Conservation (phyloP, 306 rosid species). For the Dalbergia cochinchinensis region DNA sequence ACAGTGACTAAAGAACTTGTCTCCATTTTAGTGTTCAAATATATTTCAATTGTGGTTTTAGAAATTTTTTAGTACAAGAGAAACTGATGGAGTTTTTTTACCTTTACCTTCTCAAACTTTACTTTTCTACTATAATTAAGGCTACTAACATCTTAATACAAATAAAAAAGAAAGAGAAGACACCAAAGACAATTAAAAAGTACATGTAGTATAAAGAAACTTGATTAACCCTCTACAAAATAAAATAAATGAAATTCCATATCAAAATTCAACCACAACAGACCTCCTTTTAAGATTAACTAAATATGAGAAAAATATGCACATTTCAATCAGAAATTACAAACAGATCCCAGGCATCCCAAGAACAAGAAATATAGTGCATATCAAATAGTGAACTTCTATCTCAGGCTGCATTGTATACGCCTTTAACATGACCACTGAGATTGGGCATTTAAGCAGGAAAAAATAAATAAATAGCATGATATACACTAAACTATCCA, state of each 20-base stretch:
- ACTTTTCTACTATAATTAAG: constrained; percentile 15
- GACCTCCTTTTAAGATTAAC: neutral
- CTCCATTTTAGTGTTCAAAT: constrained; percentile 10
- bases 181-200: neutral
- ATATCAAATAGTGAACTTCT: neutral
- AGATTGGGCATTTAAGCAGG: constrained; percentile 15
- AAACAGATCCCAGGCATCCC: constrained; percentile 19
- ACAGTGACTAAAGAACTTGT: neutral
- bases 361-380: neutral
- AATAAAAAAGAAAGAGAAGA: neutral
- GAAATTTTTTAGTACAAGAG: neutral
- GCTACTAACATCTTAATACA: neutral
- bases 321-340: neutral
- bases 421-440: neutral
- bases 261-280: neutral
- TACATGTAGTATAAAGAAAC: neutral
- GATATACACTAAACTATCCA: constrained; percentile 14
- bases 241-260: neutral
- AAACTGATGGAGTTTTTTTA: constrained; percentile 8
- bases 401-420: neutral
- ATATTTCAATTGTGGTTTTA: constrained; percentile 25
- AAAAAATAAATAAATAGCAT: neutral
- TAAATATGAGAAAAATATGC: neutral
- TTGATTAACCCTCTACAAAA: neutral
- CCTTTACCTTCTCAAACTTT: constrained; percentile 23